A percentile compares a stretch with the other conserved stretches of the same genome.
phyloP scores from a whole-genome alignment of 169 alveolate species.

The Eimeria nieschulzi region DNA sequence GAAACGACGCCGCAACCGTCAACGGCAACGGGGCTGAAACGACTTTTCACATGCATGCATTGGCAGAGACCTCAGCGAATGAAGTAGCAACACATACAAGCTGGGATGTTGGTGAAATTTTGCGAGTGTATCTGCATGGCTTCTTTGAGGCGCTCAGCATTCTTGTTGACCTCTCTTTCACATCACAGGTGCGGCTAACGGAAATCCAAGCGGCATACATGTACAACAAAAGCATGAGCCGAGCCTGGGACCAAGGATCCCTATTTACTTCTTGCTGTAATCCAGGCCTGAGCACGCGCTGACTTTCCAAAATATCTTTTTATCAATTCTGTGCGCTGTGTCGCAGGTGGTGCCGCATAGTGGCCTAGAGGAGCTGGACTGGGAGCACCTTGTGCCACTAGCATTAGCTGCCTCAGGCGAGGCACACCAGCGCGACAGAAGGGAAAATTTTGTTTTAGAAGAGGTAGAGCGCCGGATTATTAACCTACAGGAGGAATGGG shows the following conservation, averaged over 20 bases:
- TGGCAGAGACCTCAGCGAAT: not conserved
- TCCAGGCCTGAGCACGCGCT: not conserved
- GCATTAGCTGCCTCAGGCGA: not conserved
- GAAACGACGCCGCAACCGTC: not conserved
- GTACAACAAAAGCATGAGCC: not conserved
- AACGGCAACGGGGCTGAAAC: not conserved
- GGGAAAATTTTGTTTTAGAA: not conserved
- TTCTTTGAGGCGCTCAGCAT: slow-evolving; percentile 47
- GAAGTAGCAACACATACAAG: not conserved
- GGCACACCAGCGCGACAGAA: not conserved
- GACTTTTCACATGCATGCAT: not conserved
- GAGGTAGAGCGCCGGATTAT: slow-evolving; percentile 14
- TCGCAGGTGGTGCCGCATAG: slow-evolving; percentile 57
- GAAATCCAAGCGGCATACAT: not conserved
- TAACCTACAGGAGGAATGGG: slow-evolving; percentile 35
- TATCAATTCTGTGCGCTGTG: not conserved
- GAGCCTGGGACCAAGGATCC: not conserved
- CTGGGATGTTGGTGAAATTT: not conserved
- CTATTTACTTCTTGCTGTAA: too few relatives aligned
- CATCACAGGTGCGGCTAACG: slow-evolving; percentile 38
- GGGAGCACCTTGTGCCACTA: not conserved
- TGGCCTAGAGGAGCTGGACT: slow-evolving; percentile 30
- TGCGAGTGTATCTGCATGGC: slow-evolving; percentile 24
- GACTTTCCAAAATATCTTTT: not conserved
- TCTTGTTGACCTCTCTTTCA: not conserved